Evolutionary conservation across 2,329 filamentous ascomycete genomes (phyloP).

Genomic region (Cercospora citrullina): DNA sequence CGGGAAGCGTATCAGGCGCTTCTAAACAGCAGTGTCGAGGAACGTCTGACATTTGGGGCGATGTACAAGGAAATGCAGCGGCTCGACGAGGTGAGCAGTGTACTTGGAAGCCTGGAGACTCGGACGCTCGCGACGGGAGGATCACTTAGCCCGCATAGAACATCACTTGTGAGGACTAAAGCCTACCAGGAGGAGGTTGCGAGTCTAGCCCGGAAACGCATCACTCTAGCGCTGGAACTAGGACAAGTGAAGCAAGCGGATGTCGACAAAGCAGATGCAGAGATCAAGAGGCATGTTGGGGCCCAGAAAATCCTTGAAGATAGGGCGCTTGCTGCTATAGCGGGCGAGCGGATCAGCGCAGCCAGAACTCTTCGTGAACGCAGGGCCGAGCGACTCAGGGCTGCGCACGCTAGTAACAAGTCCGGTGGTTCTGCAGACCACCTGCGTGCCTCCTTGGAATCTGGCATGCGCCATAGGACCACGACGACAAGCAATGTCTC

Average conservation of each 20-base stretch:
- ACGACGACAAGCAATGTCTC: neutral
- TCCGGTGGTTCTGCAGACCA: neutral
- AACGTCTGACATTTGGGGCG: constrained; percentile 6
- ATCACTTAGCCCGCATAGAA: neutral
- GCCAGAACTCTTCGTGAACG: constrained; percentile 1
- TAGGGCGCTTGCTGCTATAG: neutral
- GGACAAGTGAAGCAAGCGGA: neutral
- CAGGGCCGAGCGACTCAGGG: neutral
- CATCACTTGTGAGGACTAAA: neutral
- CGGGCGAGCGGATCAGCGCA: neutral
- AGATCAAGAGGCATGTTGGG: neutral
- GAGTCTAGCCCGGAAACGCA: neutral
- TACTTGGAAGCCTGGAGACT: neutral
- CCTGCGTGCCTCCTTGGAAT: neutral
- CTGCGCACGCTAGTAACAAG: neutral
- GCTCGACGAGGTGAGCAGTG: neutral
- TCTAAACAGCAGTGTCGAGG: constrained; percentile 1
- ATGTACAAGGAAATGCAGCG: neutral
- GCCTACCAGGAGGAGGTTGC: neutral
- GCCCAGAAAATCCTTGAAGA: neutral
- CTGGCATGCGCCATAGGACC: neutral
- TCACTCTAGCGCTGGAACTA: constrained; percentile 8
- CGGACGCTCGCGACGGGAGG: neutral
- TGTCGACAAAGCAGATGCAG: neutral
- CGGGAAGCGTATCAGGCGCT: constrained; percentile 14